Base-by-base conservation (phyloP, 768 basidiomycete genomes). In the Lactifluus subvellereus region DNA sequence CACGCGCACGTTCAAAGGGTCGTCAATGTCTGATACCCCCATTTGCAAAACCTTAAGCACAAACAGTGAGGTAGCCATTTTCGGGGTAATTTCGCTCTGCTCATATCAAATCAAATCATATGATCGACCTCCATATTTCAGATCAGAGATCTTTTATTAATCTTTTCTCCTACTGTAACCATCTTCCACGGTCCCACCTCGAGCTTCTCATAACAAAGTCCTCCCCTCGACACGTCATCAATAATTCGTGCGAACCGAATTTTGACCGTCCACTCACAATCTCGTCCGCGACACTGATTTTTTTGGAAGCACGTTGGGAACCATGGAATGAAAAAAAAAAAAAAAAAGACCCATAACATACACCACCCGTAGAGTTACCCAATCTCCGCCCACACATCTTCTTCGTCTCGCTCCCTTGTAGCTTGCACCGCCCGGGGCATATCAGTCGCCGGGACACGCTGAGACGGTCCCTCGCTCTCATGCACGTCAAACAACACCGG, bases 361-460 rank as follows among this genome's bases (percentile, higher is more conserved):
- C 6, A 37, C 47, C 6, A 20, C 32, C 37, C 45, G 32, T 20
- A 30, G 27, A 43, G 42, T 71, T 62, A 76, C 35, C 74, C 75
- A 16, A 75, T 33, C 70, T 83, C 82, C 3, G 88, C 87, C 89
- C 89, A 90, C 50, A 86, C 77, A 67, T 91, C 89, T 69, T 84
- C 82, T 5, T 74, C 72, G 66, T 90, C 88, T 49, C 86, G 77
- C 27, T 86, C 82, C 54, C 73, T 75, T n/a, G 73, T 69, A 8
- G 80, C 82, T 69, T 83, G 79, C 20, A 72, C 83, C 14, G 82
- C 84, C 38, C 76, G 80, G 4, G 87, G 86, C 85, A 86, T 87
- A 56, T 81, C 80, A 7, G 80, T 69, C 68, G 79, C 76, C 51
- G 77, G 66, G 8, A 72, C 72, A 37, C 72, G 70, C 54, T 70